These are phyloP conservation scores for Quercus engelmannii DNA, from an alignment of 306 rosid species.

Conservation along the genomic window DNA sequence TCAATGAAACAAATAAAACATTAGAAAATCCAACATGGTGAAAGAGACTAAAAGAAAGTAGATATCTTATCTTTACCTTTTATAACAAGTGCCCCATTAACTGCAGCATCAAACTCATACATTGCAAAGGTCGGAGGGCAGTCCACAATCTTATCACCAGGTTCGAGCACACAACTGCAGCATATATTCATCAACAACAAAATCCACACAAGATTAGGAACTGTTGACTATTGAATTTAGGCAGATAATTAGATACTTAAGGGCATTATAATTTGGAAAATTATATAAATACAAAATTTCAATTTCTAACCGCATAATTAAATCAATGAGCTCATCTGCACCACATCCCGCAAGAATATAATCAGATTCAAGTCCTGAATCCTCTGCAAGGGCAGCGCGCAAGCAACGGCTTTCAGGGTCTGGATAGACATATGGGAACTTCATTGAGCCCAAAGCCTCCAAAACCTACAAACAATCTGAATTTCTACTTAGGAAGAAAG, in stretches of 20 bases:
- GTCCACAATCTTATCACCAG: conserved; percentile 94
- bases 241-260: too few species aligned
- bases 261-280: too few species aligned
- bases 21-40: background rate
- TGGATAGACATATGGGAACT: conserved; percentile 84
- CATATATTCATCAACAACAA: background rate
- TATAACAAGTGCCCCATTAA: conserved; percentile 47
- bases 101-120: conserved; percentile 93
- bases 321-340: conserved; percentile 93
- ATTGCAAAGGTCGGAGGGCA: conserved; percentile 97
- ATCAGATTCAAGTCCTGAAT: conserved; percentile 85
- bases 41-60: background rate
- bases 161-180: conserved; percentile 86
- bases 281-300: background rate
- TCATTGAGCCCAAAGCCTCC: conserved; percentile 75
- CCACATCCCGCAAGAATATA: conserved; percentile 92
- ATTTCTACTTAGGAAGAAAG: conserved; percentile 24
- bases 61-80: conserved; percentile 48
- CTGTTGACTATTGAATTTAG: fast-evolving
- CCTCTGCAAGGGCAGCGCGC: conserved; percentile 81
- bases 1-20: background rate
- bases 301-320: conserved; percentile 78
- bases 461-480: conserved; percentile 57
- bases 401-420: conserved; percentile 87
- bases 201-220: too few species aligned